A percentile compares a stretch with the other conserved stretches of the same genome.
These are phyloP conservation scores for Diophrys appendiculata DNA, from an alignment of 73 alveolate species.

Conservation along the genomic window DNA sequence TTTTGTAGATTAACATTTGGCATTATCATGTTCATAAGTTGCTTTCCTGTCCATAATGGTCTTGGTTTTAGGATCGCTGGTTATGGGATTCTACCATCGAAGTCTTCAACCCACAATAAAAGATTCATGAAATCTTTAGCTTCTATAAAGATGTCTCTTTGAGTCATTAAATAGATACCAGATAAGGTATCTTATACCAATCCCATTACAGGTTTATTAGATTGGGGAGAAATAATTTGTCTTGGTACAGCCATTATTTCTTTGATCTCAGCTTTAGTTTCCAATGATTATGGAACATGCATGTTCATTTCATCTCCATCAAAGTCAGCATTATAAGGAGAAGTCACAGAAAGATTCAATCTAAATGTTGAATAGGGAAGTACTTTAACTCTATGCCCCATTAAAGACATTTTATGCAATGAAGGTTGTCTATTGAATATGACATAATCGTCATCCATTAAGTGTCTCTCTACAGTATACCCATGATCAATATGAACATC, in stretches of 20 bases:
- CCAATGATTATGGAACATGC: conserved; percentile 98
- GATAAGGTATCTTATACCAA: conserved; percentile 98
- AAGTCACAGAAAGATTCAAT: conserved; percentile 97
- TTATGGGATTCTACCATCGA: conserved; percentile 94
- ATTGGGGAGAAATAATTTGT: conserved; percentile 97
- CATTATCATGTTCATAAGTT: conserved; percentile 90
- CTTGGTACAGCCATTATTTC: conserved; percentile 97
- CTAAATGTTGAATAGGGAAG: conserved; percentile 99
- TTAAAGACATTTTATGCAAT: conserved; percentile 99
- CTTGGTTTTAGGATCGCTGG: conserved; percentile 98
- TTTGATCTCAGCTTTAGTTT: conserved; percentile 94
- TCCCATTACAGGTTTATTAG: conserved; percentile 99
- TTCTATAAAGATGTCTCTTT: conserved; percentile 93
- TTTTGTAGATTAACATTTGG: conserved; percentile 79
- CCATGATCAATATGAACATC: conserved; percentile 90
- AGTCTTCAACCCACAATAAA: conserved; percentile 96
- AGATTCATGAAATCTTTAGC: conserved; percentile 92
- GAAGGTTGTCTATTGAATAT: conserved; percentile 99
- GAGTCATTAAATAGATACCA: conserved; percentile 91
- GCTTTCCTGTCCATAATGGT: conserved; percentile 99
- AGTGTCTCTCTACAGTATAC: conserved; percentile 97
- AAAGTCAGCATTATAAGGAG: conserved; percentile 99
- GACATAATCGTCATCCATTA: conserved; percentile 97
- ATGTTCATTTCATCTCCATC: conserved; percentile 99
- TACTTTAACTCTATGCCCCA: conserved; percentile 99